Conservation (phyloP, 306 rosid species). For the Prunus campanulata region DNA sequence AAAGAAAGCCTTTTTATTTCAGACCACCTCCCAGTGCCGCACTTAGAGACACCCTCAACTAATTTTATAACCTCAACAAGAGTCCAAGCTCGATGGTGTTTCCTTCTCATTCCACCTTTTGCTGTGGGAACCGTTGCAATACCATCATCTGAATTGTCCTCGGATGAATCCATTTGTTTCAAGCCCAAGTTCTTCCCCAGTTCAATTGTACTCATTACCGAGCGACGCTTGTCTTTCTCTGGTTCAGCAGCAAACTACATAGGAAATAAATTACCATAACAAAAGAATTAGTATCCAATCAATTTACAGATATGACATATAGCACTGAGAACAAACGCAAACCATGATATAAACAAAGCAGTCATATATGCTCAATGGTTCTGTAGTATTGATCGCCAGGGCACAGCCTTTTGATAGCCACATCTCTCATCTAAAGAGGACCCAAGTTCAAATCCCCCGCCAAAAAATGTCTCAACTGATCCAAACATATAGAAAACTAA, state of each 20-base stretch:
- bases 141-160: constrained; percentile 49
- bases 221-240: constrained; percentile 43
- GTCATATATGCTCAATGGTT: neutral
- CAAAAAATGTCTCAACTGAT: too few species aligned
- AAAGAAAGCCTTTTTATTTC: constrained; percentile 90
- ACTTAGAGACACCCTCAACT: constrained; percentile 85
- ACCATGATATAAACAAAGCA: constrained; percentile 12
- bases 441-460: neutral
- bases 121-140: constrained; percentile 52
- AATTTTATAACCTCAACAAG: constrained; percentile 81
- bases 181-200: constrained; percentile 37
- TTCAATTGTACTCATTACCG: constrained; percentile 33
- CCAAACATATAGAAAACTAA: neutral
- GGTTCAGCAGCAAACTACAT: constrained; percentile 47
- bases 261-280: constrained; percentile 8
- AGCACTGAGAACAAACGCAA: neutral
- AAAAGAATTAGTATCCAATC: neutral
- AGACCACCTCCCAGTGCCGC: constrained; percentile 98
- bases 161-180: constrained; percentile 42
- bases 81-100: constrained; percentile 98
- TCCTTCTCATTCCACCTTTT: constrained; percentile 91
- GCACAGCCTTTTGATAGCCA: neutral
- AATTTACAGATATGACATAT: neutral
- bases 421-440: neutral
- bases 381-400: neutral